These are phyloP conservation scores for Erythrophleum ivorense DNA, from an alignment of 331 rosid species.

Conservation along the genomic window DNA sequence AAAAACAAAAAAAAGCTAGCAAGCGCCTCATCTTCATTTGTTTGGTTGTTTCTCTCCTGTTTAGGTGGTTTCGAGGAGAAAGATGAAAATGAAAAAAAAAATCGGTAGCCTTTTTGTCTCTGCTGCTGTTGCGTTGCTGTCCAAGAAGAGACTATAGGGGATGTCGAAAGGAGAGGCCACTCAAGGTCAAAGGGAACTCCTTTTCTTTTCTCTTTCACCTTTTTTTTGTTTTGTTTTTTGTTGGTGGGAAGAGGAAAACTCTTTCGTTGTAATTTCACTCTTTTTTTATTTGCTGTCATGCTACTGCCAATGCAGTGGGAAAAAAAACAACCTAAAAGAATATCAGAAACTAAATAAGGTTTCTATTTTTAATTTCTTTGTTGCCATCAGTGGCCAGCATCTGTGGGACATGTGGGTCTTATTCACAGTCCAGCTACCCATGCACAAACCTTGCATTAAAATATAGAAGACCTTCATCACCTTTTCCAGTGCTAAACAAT, in stretches of 20 bases:
- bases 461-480: slow-evolving; percentile 21
- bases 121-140: slow-evolving; percentile 44
- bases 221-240: not conserved
- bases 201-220: not conserved
- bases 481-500: not conserved
- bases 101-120: slow-evolving; percentile 21
- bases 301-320: slow-evolving; percentile 67
- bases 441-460: slow-evolving; percentile 26
- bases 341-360: slow-evolving; percentile 39
- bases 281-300: slow-evolving; percentile 31
- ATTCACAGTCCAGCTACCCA: slow-evolving; percentile 31
- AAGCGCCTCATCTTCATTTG: slow-evolving; percentile 5
- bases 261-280: slow-evolving; percentile 36
- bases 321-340: slow-evolving; percentile 52
- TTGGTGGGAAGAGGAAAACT: not conserved
- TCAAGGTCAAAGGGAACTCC: slow-evolving; percentile 49
- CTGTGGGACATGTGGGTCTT: slow-evolving; percentile 34
- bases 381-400: slow-evolving; percentile 36
- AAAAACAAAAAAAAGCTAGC: slow-evolving; percentile 2
- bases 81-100: slow-evolving; percentile 47
- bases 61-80: slow-evolving; percentile 55
- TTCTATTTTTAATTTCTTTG: slow-evolving; percentile 37
- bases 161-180: slow-evolving; percentile 45
- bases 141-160: slow-evolving; percentile 38
- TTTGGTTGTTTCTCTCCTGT: slow-evolving; percentile 9